Evolutionary conservation across 441 rosid genomes (phyloP).

Genomic region (Adansonia grandidieri): DNA sequence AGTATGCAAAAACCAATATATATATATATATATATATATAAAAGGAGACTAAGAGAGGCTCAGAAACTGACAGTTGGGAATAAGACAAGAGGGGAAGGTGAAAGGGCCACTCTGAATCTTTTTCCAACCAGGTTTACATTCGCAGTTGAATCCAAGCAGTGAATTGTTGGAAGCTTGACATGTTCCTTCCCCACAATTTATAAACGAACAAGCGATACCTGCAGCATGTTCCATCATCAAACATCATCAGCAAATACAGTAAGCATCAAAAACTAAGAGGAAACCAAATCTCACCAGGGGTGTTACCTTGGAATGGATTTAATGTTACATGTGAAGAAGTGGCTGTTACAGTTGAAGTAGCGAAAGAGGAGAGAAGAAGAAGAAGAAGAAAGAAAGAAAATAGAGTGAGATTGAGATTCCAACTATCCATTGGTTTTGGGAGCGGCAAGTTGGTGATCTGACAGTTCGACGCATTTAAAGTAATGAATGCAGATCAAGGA

Average conservation of each 20-base stretch:
- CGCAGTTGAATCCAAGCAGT: constrained; percentile 36
- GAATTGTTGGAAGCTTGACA: constrained; percentile 32
- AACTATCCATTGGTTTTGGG: constrained; percentile 1
- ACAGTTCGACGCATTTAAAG: not conserved
- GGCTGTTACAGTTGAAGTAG: constrained; percentile 13
- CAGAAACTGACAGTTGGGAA: constrained; percentile 52
- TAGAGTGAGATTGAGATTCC: constrained; percentile 6
- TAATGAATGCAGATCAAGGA: not conserved
- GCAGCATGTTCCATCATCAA: constrained; percentile 5
- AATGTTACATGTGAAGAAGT: constrained; percentile 8
- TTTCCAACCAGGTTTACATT: constrained; percentile 55
- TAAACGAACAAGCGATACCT: constrained; percentile 20
- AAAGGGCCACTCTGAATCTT: constrained; percentile 40
- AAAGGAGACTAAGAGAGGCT: not conserved
- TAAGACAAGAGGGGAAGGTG: constrained; percentile 39
- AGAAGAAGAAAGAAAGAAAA: constrained; percentile 16
- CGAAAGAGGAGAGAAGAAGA: constrained; percentile 32
- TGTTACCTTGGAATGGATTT: constrained; percentile 11
- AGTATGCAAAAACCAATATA: not conserved
- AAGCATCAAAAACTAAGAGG: not conserved
- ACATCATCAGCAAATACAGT: no score
- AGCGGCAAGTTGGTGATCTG: not conserved
- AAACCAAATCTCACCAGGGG: not conserved
- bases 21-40: not conserved
- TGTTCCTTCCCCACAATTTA: constrained; percentile 47